These are phyloP conservation scores for Lithospermum erythrorhizon DNA, from an alignment of 257 asterid genomes.

Conservation along the genomic window DNA sequence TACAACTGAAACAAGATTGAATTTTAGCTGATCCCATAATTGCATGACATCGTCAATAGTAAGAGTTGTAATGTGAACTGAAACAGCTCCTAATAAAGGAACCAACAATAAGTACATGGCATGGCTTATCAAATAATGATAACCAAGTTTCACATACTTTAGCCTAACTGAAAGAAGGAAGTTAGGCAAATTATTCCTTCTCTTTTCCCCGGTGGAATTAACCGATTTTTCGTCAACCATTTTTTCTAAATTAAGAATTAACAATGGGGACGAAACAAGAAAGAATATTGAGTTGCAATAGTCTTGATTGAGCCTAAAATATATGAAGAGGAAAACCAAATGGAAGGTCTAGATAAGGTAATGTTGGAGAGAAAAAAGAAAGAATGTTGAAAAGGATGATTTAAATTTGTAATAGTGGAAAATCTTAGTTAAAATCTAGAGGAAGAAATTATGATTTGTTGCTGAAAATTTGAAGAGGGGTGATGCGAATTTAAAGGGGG, in stretches of 20 bases:
- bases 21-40: slow-evolving; percentile 9
- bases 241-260: slow-evolving; percentile 2
- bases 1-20: slow-evolving; percentile 10
- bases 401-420: not conserved
- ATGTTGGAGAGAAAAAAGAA: not conserved
- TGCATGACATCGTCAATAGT: slow-evolving; percentile 6
- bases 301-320: not conserved
- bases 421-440: not conserved
- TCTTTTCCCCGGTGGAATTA: not conserved
- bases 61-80: slow-evolving; percentile 5
- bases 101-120: slow-evolving; percentile 15
- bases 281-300: not conserved
- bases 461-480: not conserved
- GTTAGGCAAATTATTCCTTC: slow-evolving; percentile 8
- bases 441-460: not conserved
- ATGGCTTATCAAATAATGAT: slow-evolving; percentile 15
- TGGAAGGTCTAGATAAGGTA: not conserved
- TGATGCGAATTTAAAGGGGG: not conserved
- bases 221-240: slow-evolving; percentile 21
- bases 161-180: slow-evolving; percentile 16
- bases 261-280: not conserved
- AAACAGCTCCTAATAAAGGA: slow-evolving; percentile 2
- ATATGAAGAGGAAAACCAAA: not conserved
- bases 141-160: slow-evolving; percentile 28
- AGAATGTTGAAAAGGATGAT: not conserved